These are phyloP conservation scores for Aquilaria agallochum DNA, from an alignment of 441 rosid genomes.

Conservation along the genomic window DNA sequence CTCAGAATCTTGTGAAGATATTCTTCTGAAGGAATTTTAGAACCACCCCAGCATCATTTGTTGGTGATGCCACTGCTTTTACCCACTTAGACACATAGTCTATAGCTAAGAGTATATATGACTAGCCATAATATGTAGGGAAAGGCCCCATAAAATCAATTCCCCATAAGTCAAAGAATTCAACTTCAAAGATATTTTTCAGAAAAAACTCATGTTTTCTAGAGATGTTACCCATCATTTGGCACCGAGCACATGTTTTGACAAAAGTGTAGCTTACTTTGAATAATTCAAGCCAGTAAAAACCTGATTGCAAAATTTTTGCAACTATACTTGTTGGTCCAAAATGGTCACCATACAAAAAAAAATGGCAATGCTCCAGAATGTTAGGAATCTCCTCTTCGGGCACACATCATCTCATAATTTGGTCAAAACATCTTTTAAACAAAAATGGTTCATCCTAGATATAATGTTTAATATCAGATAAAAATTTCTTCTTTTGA, in stretches of 20 bases:
- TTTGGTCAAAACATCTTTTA: too few species aligned
- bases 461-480: background rate
- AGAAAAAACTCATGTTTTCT: background rate
- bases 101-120: background rate
- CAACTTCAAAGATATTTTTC: background rate
- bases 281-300: background rate
- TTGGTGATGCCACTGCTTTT: background rate
- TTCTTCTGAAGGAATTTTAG: background rate
- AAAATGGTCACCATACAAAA: background rate
- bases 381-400: background rate
- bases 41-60: constrained; percentile 1
- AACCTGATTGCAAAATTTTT: too few species aligned
- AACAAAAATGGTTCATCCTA: background rate
- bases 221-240: too few species aligned
- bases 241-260: background rate
- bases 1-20: background rate
- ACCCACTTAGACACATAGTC: background rate
- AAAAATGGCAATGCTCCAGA: background rate
- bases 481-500: background rate
- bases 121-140: background rate
- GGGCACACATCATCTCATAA: background rate
- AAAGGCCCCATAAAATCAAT: background rate
- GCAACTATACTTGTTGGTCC: background rate
- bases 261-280: background rate
- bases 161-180: background rate